A percentile compares a stretch with the other conserved stretches of the same genome.
Evolutionary conservation across 768 basidiomycete species (phyloP).

Genomic region (Mycena vitilis): DNA sequence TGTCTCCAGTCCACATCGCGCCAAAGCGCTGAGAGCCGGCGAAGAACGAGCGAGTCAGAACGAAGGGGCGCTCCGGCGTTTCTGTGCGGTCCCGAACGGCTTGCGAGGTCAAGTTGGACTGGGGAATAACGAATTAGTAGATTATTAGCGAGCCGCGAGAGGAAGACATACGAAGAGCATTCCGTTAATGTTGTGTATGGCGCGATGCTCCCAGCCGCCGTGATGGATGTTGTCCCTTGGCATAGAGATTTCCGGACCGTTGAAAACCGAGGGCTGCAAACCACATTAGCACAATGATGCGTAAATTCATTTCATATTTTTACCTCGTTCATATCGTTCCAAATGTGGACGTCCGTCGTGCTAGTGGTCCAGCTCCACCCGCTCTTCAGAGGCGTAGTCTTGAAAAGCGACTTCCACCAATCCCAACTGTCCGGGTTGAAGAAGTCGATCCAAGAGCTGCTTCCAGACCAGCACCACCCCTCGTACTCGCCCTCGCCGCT

Average conservation of each 20-base stretch:
- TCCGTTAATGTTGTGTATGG: slow-evolving; percentile 97
- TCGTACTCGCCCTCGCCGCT: slow-evolving; percentile 89
- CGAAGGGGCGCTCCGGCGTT: slow-evolving; percentile 88
- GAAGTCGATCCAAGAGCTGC: slow-evolving; percentile 96
- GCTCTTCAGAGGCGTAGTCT: slow-evolving; percentile 60
- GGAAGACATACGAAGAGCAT: slow-evolving; percentile 82
- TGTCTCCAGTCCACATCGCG: slow-evolving; percentile 99
- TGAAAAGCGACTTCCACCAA: slow-evolving; percentile 92
- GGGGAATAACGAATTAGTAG: slow-evolving; percentile 12
- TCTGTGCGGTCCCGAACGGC: slow-evolving; percentile 82
- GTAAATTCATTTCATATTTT: no score
- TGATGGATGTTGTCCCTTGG: slow-evolving; percentile 79
- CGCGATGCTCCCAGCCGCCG: slow-evolving; percentile 98
- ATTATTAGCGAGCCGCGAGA: neutral
- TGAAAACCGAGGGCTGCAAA: slow-evolving; percentile 94
- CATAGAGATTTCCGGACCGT: slow-evolving; percentile 94
- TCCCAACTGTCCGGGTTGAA: slow-evolving; percentile 92
- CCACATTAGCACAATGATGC: slow-evolving; percentile 35
- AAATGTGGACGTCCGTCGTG: slow-evolving; percentile 88
- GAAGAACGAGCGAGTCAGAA: slow-evolving; percentile 94
- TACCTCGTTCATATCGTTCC: slow-evolving; percentile 99
- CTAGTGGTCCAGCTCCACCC: slow-evolving; percentile 86
- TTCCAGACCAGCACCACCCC: slow-evolving; percentile 99
- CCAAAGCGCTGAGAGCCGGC: slow-evolving; percentile 96
- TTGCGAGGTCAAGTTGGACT: slow-evolving; percentile 85